A percentile compares a stretch with the other conserved stretches of the same genome.
Evolutionary conservation across 345 rosid species (phyloP).

Genomic region (Acer negundo): DNA sequence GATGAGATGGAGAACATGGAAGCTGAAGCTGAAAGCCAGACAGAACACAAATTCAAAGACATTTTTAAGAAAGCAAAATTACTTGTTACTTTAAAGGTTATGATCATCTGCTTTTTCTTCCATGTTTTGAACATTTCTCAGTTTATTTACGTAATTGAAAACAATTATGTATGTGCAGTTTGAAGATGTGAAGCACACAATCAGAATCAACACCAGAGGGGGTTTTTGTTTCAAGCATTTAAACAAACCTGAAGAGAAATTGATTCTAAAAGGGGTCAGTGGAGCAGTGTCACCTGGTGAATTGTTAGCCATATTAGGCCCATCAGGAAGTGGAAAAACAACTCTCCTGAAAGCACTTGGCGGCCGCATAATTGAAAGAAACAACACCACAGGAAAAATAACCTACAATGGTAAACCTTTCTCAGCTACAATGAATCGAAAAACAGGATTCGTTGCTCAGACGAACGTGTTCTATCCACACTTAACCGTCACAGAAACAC

Average conservation of each 20-base stretch:
- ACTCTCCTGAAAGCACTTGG: conserved; percentile 56
- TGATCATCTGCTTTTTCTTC: background rate
- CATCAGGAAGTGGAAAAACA: conserved; percentile 67
- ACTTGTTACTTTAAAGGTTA: conserved; percentile 21
- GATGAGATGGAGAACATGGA: background rate
- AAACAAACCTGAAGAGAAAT: conserved; percentile 34
- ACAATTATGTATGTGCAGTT: conserved; percentile 33
- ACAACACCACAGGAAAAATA: conserved; percentile 30
- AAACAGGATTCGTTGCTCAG: conserved; percentile 55
- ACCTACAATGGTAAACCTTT: conserved; percentile 47
- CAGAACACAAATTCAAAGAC: background rate
- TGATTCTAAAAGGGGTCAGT: conserved; percentile 46
- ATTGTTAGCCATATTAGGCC: conserved; percentile 58
- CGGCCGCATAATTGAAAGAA: conserved; percentile 35
- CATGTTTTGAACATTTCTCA: background rate
- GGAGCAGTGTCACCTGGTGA: conserved; percentile 51
- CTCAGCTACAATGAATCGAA: conserved; percentile 40
- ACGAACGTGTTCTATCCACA: conserved; percentile 52
- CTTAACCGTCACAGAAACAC: conserved; percentile 57
- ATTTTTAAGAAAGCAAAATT: conserved; percentile 17
- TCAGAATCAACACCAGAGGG: conserved; percentile 13
- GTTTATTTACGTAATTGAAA: background rate
- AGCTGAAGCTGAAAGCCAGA: conserved; percentile 1
- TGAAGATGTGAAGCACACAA: conserved; percentile 41
- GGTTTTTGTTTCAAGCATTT: background rate